A percentile compares a stretch with the other conserved stretches of the same genome.
These are phyloP conservation scores for Scedosporium apiospermum DNA, from an alignment of 2,329 filamentous ascomycete species.

Conservation along the genomic window DNA sequence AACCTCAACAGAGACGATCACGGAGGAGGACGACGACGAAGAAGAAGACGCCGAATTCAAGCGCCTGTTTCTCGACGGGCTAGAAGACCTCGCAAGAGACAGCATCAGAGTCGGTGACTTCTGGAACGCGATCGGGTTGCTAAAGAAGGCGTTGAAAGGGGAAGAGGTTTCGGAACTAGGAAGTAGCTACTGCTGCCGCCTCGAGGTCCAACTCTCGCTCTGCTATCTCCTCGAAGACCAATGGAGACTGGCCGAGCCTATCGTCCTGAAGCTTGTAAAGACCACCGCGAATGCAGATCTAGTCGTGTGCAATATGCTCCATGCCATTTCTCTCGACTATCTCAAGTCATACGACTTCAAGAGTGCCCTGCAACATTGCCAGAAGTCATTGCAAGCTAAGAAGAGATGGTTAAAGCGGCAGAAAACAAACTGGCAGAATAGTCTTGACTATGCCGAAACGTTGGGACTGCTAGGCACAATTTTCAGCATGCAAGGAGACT, in stretches of 20 bases:
- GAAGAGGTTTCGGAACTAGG: slow-evolving; percentile 3
- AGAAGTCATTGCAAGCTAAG: slow-evolving; percentile 14
- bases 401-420: slow-evolving; percentile 12
- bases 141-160: slow-evolving; percentile 12
- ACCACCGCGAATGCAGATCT: not conserved
- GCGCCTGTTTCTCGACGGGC: slow-evolving; percentile 11
- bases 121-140: slow-evolving; percentile 14
- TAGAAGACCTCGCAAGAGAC: slow-evolving; percentile 15
- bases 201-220: slow-evolving; percentile 14
- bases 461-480: slow-evolving; percentile 15
- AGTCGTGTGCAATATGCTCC: slow-evolving; percentile 15
- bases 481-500: slow-evolving; percentile 14
- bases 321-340: slow-evolving; percentile 14
- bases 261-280: slow-evolving; percentile 10
- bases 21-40: not conserved
- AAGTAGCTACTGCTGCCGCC: slow-evolving; percentile 1
- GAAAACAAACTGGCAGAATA: slow-evolving; percentile 2
- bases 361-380: slow-evolving; percentile 14
- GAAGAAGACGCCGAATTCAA: slow-evolving; percentile 11
- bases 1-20: not conserved
- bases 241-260: slow-evolving; percentile 13
- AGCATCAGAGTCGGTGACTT: slow-evolving; percentile 14
- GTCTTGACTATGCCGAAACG: slow-evolving; percentile 12
- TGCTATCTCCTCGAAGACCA: slow-evolving; percentile 15
- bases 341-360: slow-evolving; percentile 14